Percentiles rank a stretch among this genome's conserved stretches.
Conservation (phyloP, 306 rosid species). For the Dryas drummondii region DNA sequence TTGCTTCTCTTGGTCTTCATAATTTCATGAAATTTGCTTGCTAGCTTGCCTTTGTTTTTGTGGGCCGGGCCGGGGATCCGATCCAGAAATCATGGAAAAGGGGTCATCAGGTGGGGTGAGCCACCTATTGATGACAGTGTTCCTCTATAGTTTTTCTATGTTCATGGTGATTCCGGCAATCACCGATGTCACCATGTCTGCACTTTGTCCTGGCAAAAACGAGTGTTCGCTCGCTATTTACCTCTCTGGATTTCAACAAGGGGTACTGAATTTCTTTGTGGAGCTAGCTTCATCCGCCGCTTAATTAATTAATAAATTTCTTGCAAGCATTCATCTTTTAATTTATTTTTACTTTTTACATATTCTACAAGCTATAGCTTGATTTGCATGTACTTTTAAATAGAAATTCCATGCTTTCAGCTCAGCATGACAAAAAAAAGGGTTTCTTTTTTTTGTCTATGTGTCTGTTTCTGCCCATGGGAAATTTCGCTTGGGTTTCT, state of each 20-base stretch:
- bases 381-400: too few species aligned
- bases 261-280: not conserved
- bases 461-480: not conserved
- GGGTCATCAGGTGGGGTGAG: not conserved
- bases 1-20: too few species aligned
- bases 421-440: not conserved
- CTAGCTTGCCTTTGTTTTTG: too few species aligned
- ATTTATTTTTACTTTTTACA: not conserved
- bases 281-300: too few species aligned
- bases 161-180: slow-evolving; percentile 15
- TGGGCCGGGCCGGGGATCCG: too few species aligned
- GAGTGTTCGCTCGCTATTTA: slow-evolving; percentile 10
- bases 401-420: too few species aligned
- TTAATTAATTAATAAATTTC: not conserved
- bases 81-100: not conserved
- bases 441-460: too few species aligned
- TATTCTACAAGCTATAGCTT: not conserved
- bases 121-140: slow-evolving; percentile 1
- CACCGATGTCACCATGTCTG: not conserved
- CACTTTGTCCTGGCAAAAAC: not conserved
- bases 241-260: slow-evolving; percentile 15
- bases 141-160: slow-evolving; percentile 2
- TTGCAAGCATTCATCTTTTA: not conserved
- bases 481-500: not conserved
- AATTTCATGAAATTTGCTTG: too few species aligned